A percentile compares a stretch with the other conserved stretches of the same genome.
Evolutionary conservation across 176 grass and related monocot species (phyloP).

Genomic region (Lolium multiflorum): DNA sequence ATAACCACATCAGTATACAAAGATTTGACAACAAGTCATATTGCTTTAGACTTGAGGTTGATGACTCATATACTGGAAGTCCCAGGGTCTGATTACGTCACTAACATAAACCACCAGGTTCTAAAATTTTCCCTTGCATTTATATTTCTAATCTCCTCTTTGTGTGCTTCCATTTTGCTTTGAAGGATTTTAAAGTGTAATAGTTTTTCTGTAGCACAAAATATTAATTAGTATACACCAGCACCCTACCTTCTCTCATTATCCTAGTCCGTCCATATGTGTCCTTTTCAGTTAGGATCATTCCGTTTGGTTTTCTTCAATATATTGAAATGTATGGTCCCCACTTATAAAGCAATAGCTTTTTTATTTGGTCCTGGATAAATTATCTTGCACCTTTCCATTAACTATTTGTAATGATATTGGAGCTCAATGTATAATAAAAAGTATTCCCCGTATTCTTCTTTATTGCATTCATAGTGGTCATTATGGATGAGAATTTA

Average conservation of each 20-base stretch:
- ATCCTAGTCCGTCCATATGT: constrained; percentile 12
- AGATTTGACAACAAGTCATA: too few species aligned
- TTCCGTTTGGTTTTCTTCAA: neutral
- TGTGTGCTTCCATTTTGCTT: neutral
- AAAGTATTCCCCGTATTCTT: neutral
- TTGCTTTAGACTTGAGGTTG: neutral
- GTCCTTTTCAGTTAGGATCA: neutral
- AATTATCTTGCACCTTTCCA: neutral
- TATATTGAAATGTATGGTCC: neutral
- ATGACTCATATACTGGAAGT: neutral
- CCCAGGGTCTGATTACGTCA: neutral
- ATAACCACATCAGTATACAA: too few species aligned
- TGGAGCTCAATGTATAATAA: too few species aligned
- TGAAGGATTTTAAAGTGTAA: neutral
- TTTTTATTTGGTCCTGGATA: neutral
- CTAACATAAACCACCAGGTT: neutral
- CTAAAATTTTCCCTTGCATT: neutral
- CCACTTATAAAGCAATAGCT: constrained; percentile 5
- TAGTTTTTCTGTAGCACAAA: constrained; percentile 16
- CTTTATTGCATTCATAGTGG: neutral
- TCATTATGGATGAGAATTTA: too few species aligned
- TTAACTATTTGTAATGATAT: neutral
- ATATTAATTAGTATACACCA: neutral
- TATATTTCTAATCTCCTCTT: neutral
- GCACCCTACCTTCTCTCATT: constrained; percentile 14